Percentiles rank a stretch among this genome's conserved stretches.
Evolutionary conservation across 1,284 basidiomycete genomes (phyloP).

Genomic region (Cutaneotrichosporon spelunceum): DNA sequence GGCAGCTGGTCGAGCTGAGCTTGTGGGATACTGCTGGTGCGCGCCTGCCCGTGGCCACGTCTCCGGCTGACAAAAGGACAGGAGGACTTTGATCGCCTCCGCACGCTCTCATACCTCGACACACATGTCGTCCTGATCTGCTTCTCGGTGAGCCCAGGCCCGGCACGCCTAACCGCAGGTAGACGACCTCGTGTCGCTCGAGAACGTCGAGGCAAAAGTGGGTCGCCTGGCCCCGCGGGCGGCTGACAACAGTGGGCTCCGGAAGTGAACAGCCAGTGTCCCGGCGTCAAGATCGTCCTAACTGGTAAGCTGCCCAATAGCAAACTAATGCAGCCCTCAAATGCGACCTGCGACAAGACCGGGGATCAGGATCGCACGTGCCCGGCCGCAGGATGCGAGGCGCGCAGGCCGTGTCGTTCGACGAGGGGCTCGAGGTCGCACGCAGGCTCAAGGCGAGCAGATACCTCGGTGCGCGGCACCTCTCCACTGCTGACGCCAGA

Average conservation of each 20-base stretch:
- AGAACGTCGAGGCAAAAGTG: constrained; percentile 89
- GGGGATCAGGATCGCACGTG: constrained; percentile 62
- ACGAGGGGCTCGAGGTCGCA: constrained; percentile 82
- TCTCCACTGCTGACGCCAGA: constrained; percentile 56
- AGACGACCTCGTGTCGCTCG: constrained; percentile 83
- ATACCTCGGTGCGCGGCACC: constrained; percentile 68
- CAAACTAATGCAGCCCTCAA: constrained; percentile 66
- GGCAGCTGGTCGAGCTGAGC: constrained; percentile 79
- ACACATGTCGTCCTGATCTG: constrained; percentile 93
- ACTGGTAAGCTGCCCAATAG: constrained; percentile 62
- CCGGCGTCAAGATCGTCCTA: constrained; percentile 87
- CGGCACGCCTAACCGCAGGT: constrained; percentile 58
- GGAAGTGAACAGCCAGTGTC: constrained; percentile 69
- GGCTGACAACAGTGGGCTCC: constrained; percentile 42
- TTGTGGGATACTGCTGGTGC: constrained; percentile 98
- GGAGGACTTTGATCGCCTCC: constrained; percentile 90
- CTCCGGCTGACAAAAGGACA: constrained; percentile 60
- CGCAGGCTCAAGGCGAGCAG: constrained; percentile 84
- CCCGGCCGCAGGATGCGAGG: constrained; percentile 57
- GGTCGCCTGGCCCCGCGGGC: neutral
- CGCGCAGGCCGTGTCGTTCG: constrained; percentile 73
- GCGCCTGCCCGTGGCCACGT: too few relatives aligned
- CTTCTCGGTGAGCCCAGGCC: constrained; percentile 66
- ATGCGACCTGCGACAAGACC: constrained; percentile 88
- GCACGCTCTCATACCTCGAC: constrained; percentile 88